Percentiles rank a stretch among this genome's conserved stretches.
Evolutionary conservation across 345 rosid species (phyloP).

Genomic region (Camelina neglecta): DNA sequence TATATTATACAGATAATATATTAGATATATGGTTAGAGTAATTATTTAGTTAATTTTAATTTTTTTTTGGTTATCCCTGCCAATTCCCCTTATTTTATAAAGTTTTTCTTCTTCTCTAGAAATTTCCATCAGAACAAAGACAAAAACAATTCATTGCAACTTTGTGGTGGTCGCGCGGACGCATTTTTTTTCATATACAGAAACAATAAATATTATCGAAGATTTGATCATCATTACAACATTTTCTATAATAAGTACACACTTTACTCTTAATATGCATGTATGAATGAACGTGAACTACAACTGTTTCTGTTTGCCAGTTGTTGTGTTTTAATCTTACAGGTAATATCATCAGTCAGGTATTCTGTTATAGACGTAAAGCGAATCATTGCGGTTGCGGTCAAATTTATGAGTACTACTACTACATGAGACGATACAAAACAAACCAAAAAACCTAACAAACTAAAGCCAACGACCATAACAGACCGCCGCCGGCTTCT

Average conservation of each 20-base stretch:
- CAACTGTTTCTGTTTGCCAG: conserved; percentile 4
- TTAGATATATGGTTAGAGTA: too few relatives aligned
- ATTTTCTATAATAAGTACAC: background rate
- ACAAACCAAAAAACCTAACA: too few relatives aligned
- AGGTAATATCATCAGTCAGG: background rate
- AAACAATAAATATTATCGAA: conserved; percentile 3
- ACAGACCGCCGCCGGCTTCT: background rate
- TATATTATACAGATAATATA: too few relatives aligned
- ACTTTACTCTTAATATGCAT: background rate
- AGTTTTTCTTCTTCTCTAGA: background rate
- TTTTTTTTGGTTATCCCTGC: too few relatives aligned
- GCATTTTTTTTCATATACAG: background rate
- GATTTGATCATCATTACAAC: background rate
- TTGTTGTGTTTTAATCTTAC: conserved; percentile 1
- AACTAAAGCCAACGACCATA: conserved; percentile 3
- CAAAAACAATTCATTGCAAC: background rate
- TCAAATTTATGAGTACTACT: background rate
- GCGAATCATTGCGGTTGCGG: background rate
- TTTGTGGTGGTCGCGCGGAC: background rate
- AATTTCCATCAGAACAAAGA: background rate
- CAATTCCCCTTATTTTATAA: background rate
- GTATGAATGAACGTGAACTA: background rate
- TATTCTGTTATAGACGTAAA: background rate
- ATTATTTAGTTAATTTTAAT: too few relatives aligned
- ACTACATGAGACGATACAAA: background rate